Evolutionary conservation across 2,329 filamentous ascomycete species (phyloP), one percentile per base, ranked within the genome.

Genomic region (Pezizomycotina sp.): DNA sequence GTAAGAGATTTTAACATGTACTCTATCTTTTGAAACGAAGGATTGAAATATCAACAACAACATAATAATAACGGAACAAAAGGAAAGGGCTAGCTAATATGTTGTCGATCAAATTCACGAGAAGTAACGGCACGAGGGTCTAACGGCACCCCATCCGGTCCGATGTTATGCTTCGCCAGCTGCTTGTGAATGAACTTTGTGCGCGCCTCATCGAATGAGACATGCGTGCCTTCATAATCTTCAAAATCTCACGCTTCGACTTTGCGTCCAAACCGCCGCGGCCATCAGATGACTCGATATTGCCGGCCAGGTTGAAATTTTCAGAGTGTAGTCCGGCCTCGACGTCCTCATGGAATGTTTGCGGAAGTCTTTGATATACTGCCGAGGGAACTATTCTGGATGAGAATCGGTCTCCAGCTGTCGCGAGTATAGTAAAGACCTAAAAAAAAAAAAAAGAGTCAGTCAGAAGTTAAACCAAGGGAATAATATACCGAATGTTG

Each of bases 101-200:
- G n/a, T n/a, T n/a, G n/a, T n/a, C n/a, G n/a, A n/a, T n/a, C n/a
- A 31, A 34, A 12, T 34, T 66, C 54, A 78, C 42, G 75, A 80
- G 59, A 95, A 95, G 55, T 91, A 42, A 95, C 83, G 55, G 92
- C 92, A 63, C 93, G 93, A 45, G 84, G 83, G 62, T 95, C 86
- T 55, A 74, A 69, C 45, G 89, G 89, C 50, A 75, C 62, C 4
- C 89, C 89, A 58, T 98, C 89, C 4, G 78, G 68, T 1, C 75
- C 82, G 55, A 98, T 93, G 33, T 80, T 79, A 52, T 92, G 81
- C 55, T 74, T 82, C 55, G 72, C 73, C 60, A 98, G 92, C 39
- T 74, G 66, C 51, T 78, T 72, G 61, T 93, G 78, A 60, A 83
- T 89, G 55, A 79, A 91, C 28, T 82, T 67, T 51, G 80, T 69